Evolutionary conservation across 306 rosid genomes (phyloP).

Genomic region (Phaseolus lunatus): DNA sequence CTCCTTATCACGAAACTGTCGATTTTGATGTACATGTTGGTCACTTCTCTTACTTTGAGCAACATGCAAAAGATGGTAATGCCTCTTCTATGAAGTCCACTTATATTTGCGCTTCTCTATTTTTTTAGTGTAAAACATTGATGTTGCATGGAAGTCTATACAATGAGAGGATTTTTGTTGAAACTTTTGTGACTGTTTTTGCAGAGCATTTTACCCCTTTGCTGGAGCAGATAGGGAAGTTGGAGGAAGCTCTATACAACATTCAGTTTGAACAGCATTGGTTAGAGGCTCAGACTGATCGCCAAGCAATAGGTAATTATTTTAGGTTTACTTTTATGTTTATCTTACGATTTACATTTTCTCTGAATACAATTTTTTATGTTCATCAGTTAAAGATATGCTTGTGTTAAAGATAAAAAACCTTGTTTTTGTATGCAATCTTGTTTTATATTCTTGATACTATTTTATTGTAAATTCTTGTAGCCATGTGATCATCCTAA

Average conservation of each 20-base stretch:
- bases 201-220: conserved; percentile 93
- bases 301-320: conserved; percentile 87
- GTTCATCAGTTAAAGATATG: background rate
- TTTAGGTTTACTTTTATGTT: conserved; percentile 24
- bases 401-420: background rate
- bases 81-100: background rate
- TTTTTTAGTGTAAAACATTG: background rate
- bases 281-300: conserved; percentile 94
- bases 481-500: conserved; percentile 23
- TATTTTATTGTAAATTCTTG: conserved; percentile 8
- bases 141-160: conserved; percentile 11
- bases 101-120: background rate
- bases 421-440: conserved; percentile 11
- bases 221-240: conserved; percentile 80
- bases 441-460: conserved; percentile 24
- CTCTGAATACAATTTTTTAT: background rate
- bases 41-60: conserved; percentile 74
- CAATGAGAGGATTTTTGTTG: background rate
- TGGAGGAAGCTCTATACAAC: conserved; percentile 94
- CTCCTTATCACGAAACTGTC: conserved; percentile 79
- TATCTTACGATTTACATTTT: conserved; percentile 7
- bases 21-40: conserved; percentile 87
- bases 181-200: conserved; percentile 41
- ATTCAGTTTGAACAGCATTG: conserved; percentile 97
- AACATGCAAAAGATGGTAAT: conserved; percentile 96